Evolutionary conservation across 2,329 filamentous ascomycete species (phyloP).

Genomic region (Cladobotryum mycophilum): DNA sequence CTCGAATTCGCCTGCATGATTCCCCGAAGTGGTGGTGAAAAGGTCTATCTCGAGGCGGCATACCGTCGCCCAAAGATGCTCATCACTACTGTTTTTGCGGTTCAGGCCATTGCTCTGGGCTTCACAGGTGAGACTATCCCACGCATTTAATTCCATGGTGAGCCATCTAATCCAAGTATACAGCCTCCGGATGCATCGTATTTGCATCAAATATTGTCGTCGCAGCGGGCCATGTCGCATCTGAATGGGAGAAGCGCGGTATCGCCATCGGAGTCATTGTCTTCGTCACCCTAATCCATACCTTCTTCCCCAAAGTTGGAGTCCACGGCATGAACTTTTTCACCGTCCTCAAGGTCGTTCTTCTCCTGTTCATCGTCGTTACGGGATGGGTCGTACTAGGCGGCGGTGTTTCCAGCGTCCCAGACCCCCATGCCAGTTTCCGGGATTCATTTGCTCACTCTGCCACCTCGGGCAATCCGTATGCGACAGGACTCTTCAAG

Average conservation of each 20-base stretch:
- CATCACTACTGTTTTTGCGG: constrained; percentile 14
- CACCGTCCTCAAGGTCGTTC: constrained; percentile 12
- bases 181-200: constrained; percentile 14
- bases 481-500: constrained; percentile 15
- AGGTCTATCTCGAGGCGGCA: constrained; percentile 15
- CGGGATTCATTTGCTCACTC: constrained; percentile 13
- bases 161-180: neutral
- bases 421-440: constrained; percentile 14
- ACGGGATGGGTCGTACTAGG: constrained; percentile 16
- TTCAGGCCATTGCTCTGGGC: constrained; percentile 14
- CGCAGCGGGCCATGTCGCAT: constrained; percentile 10
- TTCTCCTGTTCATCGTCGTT: constrained; percentile 13
- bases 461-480: constrained; percentile 11
- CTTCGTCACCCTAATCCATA: constrained; percentile 10
- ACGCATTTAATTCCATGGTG: neutral
- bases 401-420: constrained; percentile 10
- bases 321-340: constrained; percentile 16
- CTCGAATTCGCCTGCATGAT: constrained; percentile 17
- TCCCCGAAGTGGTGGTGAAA: constrained; percentile 15
- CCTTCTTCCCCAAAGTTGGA: constrained; percentile 13
- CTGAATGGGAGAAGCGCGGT: constrained; percentile 15
- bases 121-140: constrained; percentile 10
- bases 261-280: constrained; percentile 13
- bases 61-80: constrained; percentile 14
- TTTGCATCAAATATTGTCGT: constrained; percentile 15